These are phyloP conservation scores for Aspergillus sp. DNA, from an alignment of 2,329 filamentous ascomycete genomes.

Conservation along the genomic window DNA sequence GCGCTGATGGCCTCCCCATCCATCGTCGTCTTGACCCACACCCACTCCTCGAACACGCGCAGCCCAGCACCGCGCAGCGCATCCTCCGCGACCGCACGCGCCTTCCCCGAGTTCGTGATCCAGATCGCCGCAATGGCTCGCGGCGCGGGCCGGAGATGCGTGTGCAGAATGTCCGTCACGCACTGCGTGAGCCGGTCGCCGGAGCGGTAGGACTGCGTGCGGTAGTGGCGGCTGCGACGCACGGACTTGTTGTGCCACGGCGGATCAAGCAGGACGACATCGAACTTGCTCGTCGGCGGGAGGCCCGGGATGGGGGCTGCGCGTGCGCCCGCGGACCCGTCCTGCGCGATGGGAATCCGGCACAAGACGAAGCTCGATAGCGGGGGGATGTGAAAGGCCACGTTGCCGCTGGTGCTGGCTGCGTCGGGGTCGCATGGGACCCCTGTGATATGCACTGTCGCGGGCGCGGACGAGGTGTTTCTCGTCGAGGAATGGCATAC, in stretches of 20 bases:
- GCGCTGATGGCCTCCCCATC: conserved; percentile 53
- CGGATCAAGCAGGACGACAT: conserved; percentile 61
- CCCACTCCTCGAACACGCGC: conserved; percentile 58
- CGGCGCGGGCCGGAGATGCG: conserved; percentile 34
- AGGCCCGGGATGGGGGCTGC: conserved; percentile 27
- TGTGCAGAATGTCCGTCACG: conserved; percentile 46
- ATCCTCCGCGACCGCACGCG: conserved; percentile 48
- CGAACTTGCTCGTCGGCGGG: conserved; percentile 44
- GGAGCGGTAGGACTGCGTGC: conserved; percentile 30
- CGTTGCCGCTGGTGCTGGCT: neutral
- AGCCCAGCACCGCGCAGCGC: conserved; percentile 48
- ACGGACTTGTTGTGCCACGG: conserved; percentile 65
- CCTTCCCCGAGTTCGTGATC: conserved; percentile 59
- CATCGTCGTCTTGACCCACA: conserved; percentile 61
- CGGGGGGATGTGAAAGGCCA: conserved; percentile 47
- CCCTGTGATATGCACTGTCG: conserved; percentile 2
- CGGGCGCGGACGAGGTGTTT: conserved; percentile 27
- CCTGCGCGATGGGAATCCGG: conserved; percentile 27
- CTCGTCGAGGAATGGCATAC: conserved; percentile 25
- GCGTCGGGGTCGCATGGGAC: neutral
- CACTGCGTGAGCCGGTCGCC: conserved; percentile 27
- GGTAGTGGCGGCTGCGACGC: conserved; percentile 51
- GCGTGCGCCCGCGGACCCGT: neutral
- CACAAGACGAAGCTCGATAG: conserved; percentile 48
- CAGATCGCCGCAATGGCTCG: conserved; percentile 54